Evolutionary conservation across 2,329 filamentous ascomycete genomes (phyloP).

Genomic region (Exserohilum rostratum): DNA sequence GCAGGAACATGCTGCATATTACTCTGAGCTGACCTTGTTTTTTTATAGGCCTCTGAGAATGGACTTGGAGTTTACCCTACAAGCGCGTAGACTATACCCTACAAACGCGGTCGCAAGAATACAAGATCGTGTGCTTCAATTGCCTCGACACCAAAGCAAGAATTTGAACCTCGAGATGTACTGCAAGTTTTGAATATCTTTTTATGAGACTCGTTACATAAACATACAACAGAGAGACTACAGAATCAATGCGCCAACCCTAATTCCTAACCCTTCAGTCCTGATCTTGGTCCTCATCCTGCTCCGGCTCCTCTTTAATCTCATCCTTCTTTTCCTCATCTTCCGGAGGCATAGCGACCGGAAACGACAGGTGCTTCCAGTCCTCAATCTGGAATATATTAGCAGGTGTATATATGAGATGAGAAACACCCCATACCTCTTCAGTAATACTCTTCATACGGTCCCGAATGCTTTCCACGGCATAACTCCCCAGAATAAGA

Average conservation of each 20-base stretch:
- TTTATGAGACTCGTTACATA: not conserved
- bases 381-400: slow-evolving; percentile 30
- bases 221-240: no score
- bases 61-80: no score
- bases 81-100: no score
- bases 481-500: slow-evolving; percentile 87
- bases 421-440: slow-evolving; percentile 63
- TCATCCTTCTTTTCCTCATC: slow-evolving; percentile 25
- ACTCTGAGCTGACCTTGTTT: no score
- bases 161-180: no score
- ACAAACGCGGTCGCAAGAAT: no score
- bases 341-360: slow-evolving; percentile 25
- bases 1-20: no score
- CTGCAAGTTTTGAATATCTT: not conserved
- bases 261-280: slow-evolving; percentile 14
- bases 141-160: no score
- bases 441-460: slow-evolving; percentile 88
- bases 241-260: not conserved
- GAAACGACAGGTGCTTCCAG: slow-evolving; percentile 36
- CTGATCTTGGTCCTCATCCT: slow-evolving; percentile 33
- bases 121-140: no score
- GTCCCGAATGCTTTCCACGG: slow-evolving; percentile 94
- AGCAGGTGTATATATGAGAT: not conserved
- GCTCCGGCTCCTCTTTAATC: slow-evolving; percentile 26
- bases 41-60: no score